These are phyloP conservation scores for Botrytis paeoniae DNA, from an alignment of 2,329 filamentous ascomycete species.

Conservation along the genomic window DNA sequence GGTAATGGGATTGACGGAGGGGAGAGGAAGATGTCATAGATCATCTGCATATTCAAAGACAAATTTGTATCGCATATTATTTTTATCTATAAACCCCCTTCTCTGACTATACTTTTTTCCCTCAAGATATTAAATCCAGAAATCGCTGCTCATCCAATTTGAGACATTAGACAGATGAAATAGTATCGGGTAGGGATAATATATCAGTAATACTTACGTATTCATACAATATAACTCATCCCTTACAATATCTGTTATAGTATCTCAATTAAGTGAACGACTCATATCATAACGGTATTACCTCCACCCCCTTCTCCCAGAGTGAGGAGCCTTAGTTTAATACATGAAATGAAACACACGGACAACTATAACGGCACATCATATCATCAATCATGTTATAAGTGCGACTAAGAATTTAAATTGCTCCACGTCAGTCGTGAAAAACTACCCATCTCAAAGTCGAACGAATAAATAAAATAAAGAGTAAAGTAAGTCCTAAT, in stretches of 20 bases:
- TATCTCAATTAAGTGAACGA: neutral
- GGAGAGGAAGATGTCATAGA: neutral
- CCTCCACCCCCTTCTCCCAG: neutral
- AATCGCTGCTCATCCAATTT: neutral
- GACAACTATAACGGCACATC: neutral
- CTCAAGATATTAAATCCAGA: neutral
- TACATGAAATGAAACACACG: neutral
- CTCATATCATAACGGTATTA: neutral
- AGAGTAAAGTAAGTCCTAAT: neutral
- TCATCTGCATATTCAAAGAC: too few species aligned
- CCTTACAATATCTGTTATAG: neutral
- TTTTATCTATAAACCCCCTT: too few species aligned
- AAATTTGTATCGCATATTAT: too few species aligned
- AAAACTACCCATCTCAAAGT: slow-evolving; percentile 10
- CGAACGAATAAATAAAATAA: neutral
- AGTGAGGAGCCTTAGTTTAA: neutral
- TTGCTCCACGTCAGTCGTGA: slow-evolving; percentile 5
- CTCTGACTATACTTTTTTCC: too few species aligned
- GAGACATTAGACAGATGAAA: neutral
- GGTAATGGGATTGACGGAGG: neutral
- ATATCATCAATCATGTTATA: neutral
- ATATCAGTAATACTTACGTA: neutral
- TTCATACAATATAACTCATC: neutral
- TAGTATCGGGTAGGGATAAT: neutral
- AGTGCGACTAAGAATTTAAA: slow-evolving; percentile 1